Conservation (phyloP, 495 filamentous ascomycete species). For the Neurospora sp. region DNA sequence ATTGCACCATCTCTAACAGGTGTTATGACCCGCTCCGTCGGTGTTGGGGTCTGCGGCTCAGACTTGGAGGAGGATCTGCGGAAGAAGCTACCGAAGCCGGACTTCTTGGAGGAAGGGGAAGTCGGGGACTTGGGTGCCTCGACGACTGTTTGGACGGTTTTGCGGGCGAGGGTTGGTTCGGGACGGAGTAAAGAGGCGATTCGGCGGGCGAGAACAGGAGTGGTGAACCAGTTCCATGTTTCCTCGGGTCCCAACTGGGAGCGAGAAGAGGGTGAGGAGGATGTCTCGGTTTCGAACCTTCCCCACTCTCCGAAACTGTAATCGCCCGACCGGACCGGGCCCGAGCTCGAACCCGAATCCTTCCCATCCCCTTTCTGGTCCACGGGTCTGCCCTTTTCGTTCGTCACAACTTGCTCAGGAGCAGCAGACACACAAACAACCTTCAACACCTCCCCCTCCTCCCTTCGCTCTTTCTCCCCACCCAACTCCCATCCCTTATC, state of each 20-base stretch:
- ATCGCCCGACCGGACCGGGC: background rate
- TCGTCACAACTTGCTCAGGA: background rate
- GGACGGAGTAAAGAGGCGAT: background rate
- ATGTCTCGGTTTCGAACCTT: background rate
- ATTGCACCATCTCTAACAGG: background rate
- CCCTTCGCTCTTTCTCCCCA: conserved; percentile 24
- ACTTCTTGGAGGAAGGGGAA: background rate
- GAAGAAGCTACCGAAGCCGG: background rate
- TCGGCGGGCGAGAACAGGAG: background rate
- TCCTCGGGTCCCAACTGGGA: background rate
- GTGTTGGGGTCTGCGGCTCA: background rate
- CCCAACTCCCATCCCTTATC: conserved; percentile 19
- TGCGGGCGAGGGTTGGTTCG: background rate
- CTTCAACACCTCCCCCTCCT: conserved; percentile 26
- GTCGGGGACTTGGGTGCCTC: background rate
- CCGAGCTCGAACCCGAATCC: background rate
- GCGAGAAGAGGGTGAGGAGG: background rate
- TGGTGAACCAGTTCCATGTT: background rate
- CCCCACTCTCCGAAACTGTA: background rate
- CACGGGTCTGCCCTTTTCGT: background rate
- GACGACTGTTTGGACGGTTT: background rate
- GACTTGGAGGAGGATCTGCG: background rate
- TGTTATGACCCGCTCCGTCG: background rate
- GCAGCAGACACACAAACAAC: conserved; percentile 14
- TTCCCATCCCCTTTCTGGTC: background rate